Evolutionary conservation across 306 rosid genomes (phyloP).

Genomic region (Glycine tomentella): DNA sequence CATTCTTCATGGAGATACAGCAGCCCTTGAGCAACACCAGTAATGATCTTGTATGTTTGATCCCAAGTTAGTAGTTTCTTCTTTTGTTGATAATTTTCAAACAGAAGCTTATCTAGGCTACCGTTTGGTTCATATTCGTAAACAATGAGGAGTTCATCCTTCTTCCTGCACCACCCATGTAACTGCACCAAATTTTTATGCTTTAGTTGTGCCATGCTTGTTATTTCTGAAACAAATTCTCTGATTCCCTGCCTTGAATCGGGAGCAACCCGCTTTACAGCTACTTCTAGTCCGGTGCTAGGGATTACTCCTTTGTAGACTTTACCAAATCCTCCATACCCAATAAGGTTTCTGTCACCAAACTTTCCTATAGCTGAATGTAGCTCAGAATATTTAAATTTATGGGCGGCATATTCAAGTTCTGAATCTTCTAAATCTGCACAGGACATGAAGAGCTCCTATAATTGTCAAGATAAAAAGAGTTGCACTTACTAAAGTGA

Average conservation of each 20-base stretch:
- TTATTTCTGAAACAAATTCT: slow-evolving; percentile 56
- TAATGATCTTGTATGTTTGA: slow-evolving; percentile 46
- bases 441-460: slow-evolving; percentile 30
- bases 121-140: slow-evolving; percentile 51
- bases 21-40: slow-evolving; percentile 50
- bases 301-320: slow-evolving; percentile 50
- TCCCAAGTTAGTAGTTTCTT: slow-evolving; percentile 44
- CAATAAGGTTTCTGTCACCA: slow-evolving; percentile 45
- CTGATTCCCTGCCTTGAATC: too few relatives aligned
- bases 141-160: slow-evolving; percentile 52
- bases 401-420: slow-evolving; percentile 45
- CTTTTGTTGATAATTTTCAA: slow-evolving; percentile 36
- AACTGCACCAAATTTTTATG: slow-evolving; percentile 55
- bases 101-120: slow-evolving; percentile 52
- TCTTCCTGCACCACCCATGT: slow-evolving; percentile 51
- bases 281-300: slow-evolving; percentile 47
- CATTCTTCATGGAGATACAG: slow-evolving; percentile 58
- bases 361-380: slow-evolving; percentile 49
- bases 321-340: slow-evolving; percentile 54
- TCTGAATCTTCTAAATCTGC: slow-evolving; percentile 54
- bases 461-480: slow-evolving; percentile 13
- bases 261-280: slow-evolving; percentile 47
- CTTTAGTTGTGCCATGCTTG: slow-evolving; percentile 43
- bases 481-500: slow-evolving; percentile 43
- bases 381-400: slow-evolving; percentile 44